These are phyloP conservation scores for Podosphaera leucotricha DNA, from an alignment of 2,329 filamentous ascomycete species.

Conservation along the genomic window DNA sequence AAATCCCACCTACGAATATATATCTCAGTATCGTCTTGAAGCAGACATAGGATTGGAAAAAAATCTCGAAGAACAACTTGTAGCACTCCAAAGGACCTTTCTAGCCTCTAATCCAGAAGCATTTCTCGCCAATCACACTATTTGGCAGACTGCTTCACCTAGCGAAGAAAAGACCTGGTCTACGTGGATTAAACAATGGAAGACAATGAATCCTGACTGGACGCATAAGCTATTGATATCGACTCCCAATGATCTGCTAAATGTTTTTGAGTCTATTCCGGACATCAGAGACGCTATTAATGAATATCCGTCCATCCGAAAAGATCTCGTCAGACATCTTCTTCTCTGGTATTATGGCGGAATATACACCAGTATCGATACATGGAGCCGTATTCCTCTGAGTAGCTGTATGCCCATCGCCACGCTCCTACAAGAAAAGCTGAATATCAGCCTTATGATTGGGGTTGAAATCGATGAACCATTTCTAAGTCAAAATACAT, in stretches of 20 bases:
- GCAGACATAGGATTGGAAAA: constrained; percentile 5
- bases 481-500: constrained; percentile 4
- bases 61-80: constrained; percentile 4
- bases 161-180: constrained; percentile 1
- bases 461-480: constrained; percentile 9
- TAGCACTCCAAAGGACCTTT: constrained; percentile 3
- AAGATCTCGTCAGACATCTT: constrained; percentile 7
- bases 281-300: constrained; percentile 3
- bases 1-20: constrained; percentile 6
- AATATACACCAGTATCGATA: constrained; percentile 7
- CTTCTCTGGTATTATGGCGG: constrained; percentile 10
- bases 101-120: constrained; percentile 1
- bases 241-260: constrained; percentile 2
- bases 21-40: constrained; percentile 5
- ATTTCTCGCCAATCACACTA: constrained; percentile 4
- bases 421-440: constrained; percentile 1
- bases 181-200: constrained; percentile 7
- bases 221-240: constrained; percentile 3
- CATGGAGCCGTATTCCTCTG: constrained; percentile 6
- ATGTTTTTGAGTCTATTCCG: constrained; percentile 4
- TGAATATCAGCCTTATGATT: constrained; percentile 8
- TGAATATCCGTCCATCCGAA: constrained; percentile 2
- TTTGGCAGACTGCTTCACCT: constrained; percentile 7
- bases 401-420: constrained; percentile 4
- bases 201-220: constrained; percentile 6